Evolutionary conservation across 139 green algal genomes (phyloP), one percentile per base, ranked within the genome.

Genomic region (Tetradesmus obliquus): DNA sequence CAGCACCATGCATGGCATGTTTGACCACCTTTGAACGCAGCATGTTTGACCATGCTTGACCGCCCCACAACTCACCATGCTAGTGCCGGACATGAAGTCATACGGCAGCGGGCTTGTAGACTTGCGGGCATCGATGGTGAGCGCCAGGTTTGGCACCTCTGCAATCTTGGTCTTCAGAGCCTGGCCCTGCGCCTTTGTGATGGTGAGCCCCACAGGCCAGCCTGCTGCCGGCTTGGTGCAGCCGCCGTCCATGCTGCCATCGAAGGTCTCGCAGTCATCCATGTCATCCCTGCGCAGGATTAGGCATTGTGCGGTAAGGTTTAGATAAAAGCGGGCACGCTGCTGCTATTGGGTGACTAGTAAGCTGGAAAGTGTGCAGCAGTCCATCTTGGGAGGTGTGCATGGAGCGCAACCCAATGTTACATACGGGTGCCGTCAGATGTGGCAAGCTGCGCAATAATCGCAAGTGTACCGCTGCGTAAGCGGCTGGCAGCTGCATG

Each of bases 71-170:
- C 82, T 53, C 55, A 87, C 84, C 84, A 88, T 88, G n/a, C 55
- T 76, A 15, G 84, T 88, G 62, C 84, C 84, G 58, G 55, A 76
- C 84, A 79, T 55, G 57, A 88, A 88, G 57, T 88, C 84, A 76
- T 24, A 76, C 17, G 66, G 66, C 9, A 88, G 84, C 12, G 55
- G 55, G 15, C 22, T 66, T 13, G 20, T 17, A 1, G 22, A 45
- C 32, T 58, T 17, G 20, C 83, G 15, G 22, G 83, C 57, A 58
- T 79, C 83, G 5, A 79, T 24, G 9, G 6, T 57, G 2, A 79
- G 54, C 1, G 58, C 13, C 2, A 55, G 1, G 3, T 8, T 8
- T 24, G 66, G 66, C 17, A 19, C 15, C 15, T 76, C 66, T 22
- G 57, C n/a, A n/a, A n/a, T 57, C n/a, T 8, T 24, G 57, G 57